phyloP scores from a whole-genome alignment of 305 asterid species.

The Petunia hybrid region DNA sequence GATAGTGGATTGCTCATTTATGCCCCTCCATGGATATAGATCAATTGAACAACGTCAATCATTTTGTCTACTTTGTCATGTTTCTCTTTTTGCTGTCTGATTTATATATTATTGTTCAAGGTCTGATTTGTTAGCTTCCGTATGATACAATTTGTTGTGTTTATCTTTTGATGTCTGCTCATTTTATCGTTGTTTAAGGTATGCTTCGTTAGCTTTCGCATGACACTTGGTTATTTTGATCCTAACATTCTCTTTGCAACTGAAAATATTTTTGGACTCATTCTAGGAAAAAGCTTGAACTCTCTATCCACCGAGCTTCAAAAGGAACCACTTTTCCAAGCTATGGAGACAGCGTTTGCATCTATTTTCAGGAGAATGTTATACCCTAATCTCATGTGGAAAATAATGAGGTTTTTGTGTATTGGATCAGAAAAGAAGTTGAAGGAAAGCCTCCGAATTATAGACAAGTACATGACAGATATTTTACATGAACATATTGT shows the following conservation, averaged over 20 bases:
- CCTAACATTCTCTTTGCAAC: not conserved
- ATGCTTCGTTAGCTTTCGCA: too few relatives aligned
- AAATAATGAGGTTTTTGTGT: not conserved
- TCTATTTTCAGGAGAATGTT: slow-evolving; percentile 10
- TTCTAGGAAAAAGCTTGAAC: not conserved
- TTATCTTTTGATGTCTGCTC: too few relatives aligned
- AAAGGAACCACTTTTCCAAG: not conserved
- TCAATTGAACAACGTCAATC: too few relatives aligned
- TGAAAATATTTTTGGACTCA: slow-evolving; percentile 22
- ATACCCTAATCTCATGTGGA: slow-evolving; percentile 25
- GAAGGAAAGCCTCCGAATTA: not conserved
- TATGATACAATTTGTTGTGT: too few relatives aligned
- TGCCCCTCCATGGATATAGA: too few relatives aligned
- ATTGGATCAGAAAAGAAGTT: not conserved
- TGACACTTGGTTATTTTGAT: too few relatives aligned
- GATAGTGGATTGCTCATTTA: too few relatives aligned
- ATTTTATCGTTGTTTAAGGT: too few relatives aligned
- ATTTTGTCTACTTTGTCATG: too few relatives aligned
- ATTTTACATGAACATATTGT: not conserved
- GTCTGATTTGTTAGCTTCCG: too few relatives aligned
- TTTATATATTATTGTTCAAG: too few relatives aligned
- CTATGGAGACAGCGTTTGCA: slow-evolving; percentile 11
- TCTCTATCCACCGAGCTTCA: not conserved
- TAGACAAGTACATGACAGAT: not conserved
- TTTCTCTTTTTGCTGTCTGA: too few relatives aligned